Evolutionary conservation across 1,139 yeast species (phyloP), one percentile per base, ranked within the genome.

Genomic region (Nadsonia commutata): DNA sequence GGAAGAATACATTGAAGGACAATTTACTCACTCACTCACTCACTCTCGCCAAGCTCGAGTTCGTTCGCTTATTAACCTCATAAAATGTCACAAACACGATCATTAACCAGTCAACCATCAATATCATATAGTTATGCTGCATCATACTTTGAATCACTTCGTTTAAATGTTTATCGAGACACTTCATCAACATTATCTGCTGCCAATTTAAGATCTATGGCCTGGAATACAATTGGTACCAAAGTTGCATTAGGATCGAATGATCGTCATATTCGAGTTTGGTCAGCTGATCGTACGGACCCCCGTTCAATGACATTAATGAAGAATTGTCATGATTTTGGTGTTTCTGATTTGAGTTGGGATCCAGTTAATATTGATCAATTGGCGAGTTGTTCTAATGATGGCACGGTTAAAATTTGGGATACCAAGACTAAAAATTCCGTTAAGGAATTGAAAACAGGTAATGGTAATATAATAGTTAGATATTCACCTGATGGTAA

Each of bases 321-420:
- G 11, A 41, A 48, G 38, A 47, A 46, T 18, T 50, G 49, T 1
- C 78, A 73, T 48, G 63, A 60, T 1, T 64, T 63, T 46, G 61
- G 74, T 2, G 73, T 76, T 1, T 72, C 71, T 40, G 56, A 70
- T 16, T 51, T 81, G 2, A 57, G 74, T 1, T 82, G 90, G 86
- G 69, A 76, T 46, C 82, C 86, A 0, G 55, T 55, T 16, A 66
- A 70, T 40, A 74, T 72, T 20, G 65, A 63, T 38, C 60, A 70
- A 20, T 65, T 82, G 48, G 82, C 76, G 1, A 69, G 82, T 2
- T 80, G 74, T 16, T 78, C 80, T 1, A 61, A 72, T 43, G 83
- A 78, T 50, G 59, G 59, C 5, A 57, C 56, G 39, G 58, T 81
- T 23, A 71, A 69, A 50, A 54, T 77, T 8, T 81, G 90, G 90